Evolutionary conservation across 768 basidiomycete genomes (phyloP).

Genomic region (Pholiota molesta): DNA sequence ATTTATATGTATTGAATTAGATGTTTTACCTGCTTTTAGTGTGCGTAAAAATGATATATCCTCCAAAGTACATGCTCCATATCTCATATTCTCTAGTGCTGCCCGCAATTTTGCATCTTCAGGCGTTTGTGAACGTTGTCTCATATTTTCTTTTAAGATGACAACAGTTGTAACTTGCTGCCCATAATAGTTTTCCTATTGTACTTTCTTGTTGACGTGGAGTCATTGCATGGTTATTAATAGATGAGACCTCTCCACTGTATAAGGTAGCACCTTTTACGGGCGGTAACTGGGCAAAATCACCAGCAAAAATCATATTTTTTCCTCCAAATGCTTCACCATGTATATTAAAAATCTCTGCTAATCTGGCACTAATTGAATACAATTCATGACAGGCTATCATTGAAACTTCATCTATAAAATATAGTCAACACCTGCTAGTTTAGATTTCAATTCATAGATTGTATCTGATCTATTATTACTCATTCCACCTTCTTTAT

Average conservation of each 20-base stretch:
- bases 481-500: too few relatives aligned
- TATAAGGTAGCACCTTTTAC: conserved; percentile 23
- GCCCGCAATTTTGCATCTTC: conserved; percentile 30
- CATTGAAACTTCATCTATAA: too few relatives aligned
- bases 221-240: not conserved
- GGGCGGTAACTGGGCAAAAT: conserved; percentile 45
- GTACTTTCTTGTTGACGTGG: conserved; percentile 20
- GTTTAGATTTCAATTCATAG: too few relatives aligned
- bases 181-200: conserved; percentile 33
- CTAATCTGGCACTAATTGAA: too few relatives aligned
- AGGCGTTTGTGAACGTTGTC: conserved; percentile 26
- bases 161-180: conserved; percentile 35
- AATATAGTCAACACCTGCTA: too few relatives aligned
- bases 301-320: conserved; percentile 42
- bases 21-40: conserved; percentile 15
- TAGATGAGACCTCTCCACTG: not conserved
- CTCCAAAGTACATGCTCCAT: too few relatives aligned
- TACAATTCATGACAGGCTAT: too few relatives aligned
- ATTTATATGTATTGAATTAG: conserved; percentile 12
- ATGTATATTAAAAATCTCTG: too few relatives aligned
- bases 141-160: conserved; percentile 38
- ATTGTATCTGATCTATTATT: too few relatives aligned
- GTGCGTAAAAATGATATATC: conserved; percentile 34
- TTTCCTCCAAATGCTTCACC: conserved; percentile 39
- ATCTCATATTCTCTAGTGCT: conserved; percentile 26